Evolutionary conservation across 139 green algal genomes (phyloP), one percentile per base, ranked within the genome.

Genomic region (Deuterostichococcus epilithicus): DNA sequence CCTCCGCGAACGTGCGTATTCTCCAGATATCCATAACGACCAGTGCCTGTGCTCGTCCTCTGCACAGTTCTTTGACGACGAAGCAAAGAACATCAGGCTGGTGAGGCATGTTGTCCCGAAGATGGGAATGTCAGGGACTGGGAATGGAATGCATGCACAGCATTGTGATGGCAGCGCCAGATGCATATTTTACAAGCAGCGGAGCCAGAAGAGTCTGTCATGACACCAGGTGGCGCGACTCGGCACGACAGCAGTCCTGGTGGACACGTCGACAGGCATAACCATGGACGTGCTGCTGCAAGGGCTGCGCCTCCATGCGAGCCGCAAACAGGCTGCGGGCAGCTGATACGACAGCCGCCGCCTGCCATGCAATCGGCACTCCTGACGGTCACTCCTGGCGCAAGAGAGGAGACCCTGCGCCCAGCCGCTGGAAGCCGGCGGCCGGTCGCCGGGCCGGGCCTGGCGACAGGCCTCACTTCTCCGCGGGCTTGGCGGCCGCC

Each of bases 31-130:
- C n/a, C n/a, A n/a, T n/a, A n/a, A n/a, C n/a, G n/a, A n/a, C n/a
- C n/a, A n/a, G n/a, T n/a, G n/a, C n/a, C n/a, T n/a, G n/a, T n/a
- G n/a, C n/a, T 52, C 42, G 42, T 52, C 42, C 13, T 13, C 8
- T 52, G 42, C 42, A n/a, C n/a, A 52, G 42, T 87, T 87, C 35
- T 85, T 81, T 59, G 82, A 87, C 33, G 82, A 85, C 37, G 82
- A 85, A 34, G 35, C 47, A 23, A 45, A 30, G n/a, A 86, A 86
- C 65, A 65, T 86, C 2, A 20, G 47, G 10, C 42, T 65, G 80
- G 80, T 84, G 37, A 25, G 23, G 3, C 4, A 36, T n/a, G 30
- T 22, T 71, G 33, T 44, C 22, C 1, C 42, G 39, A 47, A 47
- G 34, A 71, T 33, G 22, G 3, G 37, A 70, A 13, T 26, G 45